Base-by-base conservation (phyloP, 768 basidiomycete species). In the Pleurotus giganteus region DNA sequence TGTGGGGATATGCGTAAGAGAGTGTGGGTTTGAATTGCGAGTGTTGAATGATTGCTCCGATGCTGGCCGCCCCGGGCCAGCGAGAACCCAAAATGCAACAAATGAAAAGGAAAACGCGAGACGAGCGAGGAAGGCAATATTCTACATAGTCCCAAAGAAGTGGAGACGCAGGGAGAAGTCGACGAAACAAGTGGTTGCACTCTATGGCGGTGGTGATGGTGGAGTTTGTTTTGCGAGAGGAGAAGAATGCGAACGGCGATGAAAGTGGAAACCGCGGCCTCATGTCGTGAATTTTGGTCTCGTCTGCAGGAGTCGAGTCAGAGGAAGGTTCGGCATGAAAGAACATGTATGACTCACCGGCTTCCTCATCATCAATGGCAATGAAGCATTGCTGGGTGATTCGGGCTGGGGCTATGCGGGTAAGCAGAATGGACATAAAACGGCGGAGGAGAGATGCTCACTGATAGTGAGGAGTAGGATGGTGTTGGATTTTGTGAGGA, bases 341-440 rank as follows among this genome's bases (percentile, higher is more conserved):
- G 15, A 47, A 11, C 5, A 21, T 8, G 7, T 8, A 21, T 13
- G 26, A 71, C 76, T 55, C 47, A 79, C 78, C 58, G 78, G 70
- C 73, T 76, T 77, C 46, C 78, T 79, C 80, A 83, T 84, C 79
- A 82, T 83, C 58, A 84, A 55, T 7, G 78, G 76, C 12, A 75
- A 68, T 17, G 76, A 77, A 15, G 71, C 69, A 42, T 74, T 72
- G 54, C 44, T 69, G 62, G 11, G 72, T 54, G 47, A 49, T 41
- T 51, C 53, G 9, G 73, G 64, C 79, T 78, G 55, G 13, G 37
- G 54, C 55, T 56, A 24, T 37, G n/a, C 34, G 43, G 44, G 58
- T 53, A 56, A 61, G 52, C 28, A n/a, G 52, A 37, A 46, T 49
- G 31, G 47, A 54, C 54, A 12, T 15, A 51, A 2, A 8, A 54